These are phyloP conservation scores for Rhazya stricta DNA, from an alignment of 257 asterid genomes.

Conservation along the genomic window DNA sequence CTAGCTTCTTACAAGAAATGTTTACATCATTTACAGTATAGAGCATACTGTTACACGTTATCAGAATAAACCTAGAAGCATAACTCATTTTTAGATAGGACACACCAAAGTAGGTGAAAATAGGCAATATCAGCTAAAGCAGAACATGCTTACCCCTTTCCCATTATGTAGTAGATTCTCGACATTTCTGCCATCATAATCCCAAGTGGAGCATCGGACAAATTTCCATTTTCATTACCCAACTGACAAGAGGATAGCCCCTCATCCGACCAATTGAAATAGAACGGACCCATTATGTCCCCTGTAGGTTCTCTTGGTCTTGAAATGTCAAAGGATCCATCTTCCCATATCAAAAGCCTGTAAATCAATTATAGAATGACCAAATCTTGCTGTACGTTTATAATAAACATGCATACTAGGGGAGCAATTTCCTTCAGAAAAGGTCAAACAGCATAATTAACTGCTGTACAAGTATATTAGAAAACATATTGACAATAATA, in stretches of 20 bases:
- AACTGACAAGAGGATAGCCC: slow-evolving; percentile 30
- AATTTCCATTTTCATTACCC: slow-evolving; percentile 31
- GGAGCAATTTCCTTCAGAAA: not conserved
- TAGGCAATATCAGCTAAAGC: slow-evolving; percentile 7
- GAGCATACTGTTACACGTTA: not conserved
- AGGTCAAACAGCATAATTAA: not conserved
- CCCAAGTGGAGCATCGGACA: slow-evolving; percentile 38
- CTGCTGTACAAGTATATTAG: not conserved
- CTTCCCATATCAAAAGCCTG: slow-evolving; percentile 92
- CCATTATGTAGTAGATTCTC: slow-evolving; percentile 44
- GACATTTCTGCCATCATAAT: slow-evolving; percentile 70
- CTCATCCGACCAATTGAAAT: slow-evolving; percentile 30
- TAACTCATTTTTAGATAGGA: not conserved
- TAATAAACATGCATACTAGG: not conserved
- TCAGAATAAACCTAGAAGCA: not conserved
- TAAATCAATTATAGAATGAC: slow-evolving; percentile 19
- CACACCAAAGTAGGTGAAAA: not conserved
- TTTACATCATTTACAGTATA: not conserved
- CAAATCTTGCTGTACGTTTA: not conserved
- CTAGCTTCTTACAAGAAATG: not conserved
- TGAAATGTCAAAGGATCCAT: slow-evolving; percentile 52
- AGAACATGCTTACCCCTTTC: slow-evolving; percentile 60
- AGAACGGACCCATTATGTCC: slow-evolving; percentile 28
- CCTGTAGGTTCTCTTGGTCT: slow-evolving; percentile 32
- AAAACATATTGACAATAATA: not conserved